phyloP scores from a whole-genome alignment of 768 basidiomycete species.

The Infundibulicybe gibba region DNA sequence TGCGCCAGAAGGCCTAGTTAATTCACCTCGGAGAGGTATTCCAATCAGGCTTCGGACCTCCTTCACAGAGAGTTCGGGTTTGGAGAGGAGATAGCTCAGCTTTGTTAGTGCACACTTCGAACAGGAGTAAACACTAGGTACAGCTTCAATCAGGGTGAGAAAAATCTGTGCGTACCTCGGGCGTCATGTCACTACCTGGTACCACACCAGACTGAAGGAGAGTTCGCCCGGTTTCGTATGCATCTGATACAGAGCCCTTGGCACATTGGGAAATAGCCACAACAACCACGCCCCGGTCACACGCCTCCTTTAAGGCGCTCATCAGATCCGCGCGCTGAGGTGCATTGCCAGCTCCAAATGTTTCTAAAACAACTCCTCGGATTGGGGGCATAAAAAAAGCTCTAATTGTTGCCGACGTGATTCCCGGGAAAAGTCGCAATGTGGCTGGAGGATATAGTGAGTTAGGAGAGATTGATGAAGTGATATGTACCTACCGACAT shows the following conservation, averaged over 20 bases:
- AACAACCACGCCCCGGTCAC: slow-evolving; percentile 78
- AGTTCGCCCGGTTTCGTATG: slow-evolving; percentile 76
- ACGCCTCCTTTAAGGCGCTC: slow-evolving; percentile 75
- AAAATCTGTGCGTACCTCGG: slow-evolving; percentile 57
- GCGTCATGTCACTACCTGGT: slow-evolving; percentile 90
- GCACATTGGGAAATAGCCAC: slow-evolving; percentile 91
- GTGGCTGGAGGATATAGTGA: slow-evolving; percentile 46
- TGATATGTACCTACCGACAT: slow-evolving; percentile 61
- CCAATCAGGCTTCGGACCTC: slow-evolving; percentile 76
- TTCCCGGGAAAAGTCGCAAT: slow-evolving; percentile 85
- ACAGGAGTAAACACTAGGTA: neutral
- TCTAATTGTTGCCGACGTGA: slow-evolving; percentile 67
- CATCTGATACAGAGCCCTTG: slow-evolving; percentile 82
- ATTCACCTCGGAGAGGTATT: slow-evolving; percentile 84
- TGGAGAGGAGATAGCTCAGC: slow-evolving; percentile 85
- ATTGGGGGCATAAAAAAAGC: slow-evolving; percentile 76
- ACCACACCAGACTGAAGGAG: slow-evolving; percentile 75
- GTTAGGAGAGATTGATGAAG: slow-evolving; percentile 1
- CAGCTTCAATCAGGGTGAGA: neutral
- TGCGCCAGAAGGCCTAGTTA: slow-evolving; percentile 52
- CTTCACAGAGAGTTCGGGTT: slow-evolving; percentile 63
- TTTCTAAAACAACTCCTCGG: slow-evolving; percentile 83
- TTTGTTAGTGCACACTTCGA: slow-evolving; percentile 84
- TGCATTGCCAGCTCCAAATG: slow-evolving; percentile 92
- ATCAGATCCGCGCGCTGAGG: slow-evolving; percentile 78